Percentiles rank a stretch among this genome's conserved stretches.
These are phyloP conservation scores for Allium fistulosum DNA, from an alignment of 106 monocot genomes.

Conservation along the genomic window DNA sequence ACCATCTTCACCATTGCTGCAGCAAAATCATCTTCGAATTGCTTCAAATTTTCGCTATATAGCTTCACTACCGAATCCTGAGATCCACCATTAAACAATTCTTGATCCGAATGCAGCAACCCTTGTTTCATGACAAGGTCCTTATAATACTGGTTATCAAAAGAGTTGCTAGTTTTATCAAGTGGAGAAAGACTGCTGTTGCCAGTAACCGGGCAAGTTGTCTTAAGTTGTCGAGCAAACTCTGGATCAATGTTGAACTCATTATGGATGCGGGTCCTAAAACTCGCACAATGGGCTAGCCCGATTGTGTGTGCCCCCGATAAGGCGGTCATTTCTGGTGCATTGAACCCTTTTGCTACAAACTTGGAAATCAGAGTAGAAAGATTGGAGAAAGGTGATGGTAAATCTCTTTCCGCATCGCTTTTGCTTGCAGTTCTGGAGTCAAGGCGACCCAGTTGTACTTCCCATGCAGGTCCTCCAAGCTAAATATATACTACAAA, in stretches of 20 bases:
- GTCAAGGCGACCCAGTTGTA: conserved; percentile 23
- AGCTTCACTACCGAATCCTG: no score
- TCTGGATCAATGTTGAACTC: conserved; percentile 17
- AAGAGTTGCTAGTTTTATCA: not conserved
- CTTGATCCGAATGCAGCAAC: no score
- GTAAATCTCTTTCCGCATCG: conserved; percentile 13
- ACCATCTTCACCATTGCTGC: no score
- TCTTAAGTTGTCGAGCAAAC: conserved; percentile 3
- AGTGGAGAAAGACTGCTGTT: conserved; percentile 11
- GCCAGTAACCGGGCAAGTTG: conserved; percentile 9
- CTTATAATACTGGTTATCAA: conserved; percentile 10
- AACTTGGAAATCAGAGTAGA: conserved; percentile 19
- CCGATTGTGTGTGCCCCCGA: conserved; percentile 46
- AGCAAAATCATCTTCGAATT: no score
- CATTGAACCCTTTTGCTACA: conserved; percentile 8
- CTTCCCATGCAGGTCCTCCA: conserved; percentile 29
- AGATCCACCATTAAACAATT: no score
- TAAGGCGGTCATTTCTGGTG: conserved; percentile 32
- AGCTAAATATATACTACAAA: conserved; percentile 3
- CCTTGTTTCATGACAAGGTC: not conserved
- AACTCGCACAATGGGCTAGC: conserved; percentile 17
- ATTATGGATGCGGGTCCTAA: conserved; percentile 15
- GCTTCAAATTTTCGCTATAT: no score
- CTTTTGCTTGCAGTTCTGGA: conserved; percentile 20
- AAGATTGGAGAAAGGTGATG: conserved; percentile 13